phyloP scores from a whole-genome alignment of 2,329 filamentous ascomycete genomes.

The Xylariaceae sp. region DNA sequence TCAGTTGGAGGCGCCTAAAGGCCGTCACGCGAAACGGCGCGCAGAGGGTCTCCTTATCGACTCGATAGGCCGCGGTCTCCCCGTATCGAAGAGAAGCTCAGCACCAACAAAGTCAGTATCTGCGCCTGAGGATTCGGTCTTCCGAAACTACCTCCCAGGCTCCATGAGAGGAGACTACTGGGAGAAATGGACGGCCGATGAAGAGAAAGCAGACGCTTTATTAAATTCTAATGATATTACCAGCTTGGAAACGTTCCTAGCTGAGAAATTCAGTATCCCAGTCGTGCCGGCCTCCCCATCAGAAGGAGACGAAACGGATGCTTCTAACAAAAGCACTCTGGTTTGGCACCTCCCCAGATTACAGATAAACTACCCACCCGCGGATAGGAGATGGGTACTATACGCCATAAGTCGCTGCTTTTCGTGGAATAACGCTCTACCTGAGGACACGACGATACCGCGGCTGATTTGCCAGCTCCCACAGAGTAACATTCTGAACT shows the following conservation, averaged over 20 bases:
- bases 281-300: slow-evolving; percentile 24
- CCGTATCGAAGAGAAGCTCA: slow-evolving; percentile 35
- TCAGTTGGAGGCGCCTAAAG: slow-evolving; percentile 59
- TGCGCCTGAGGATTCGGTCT: slow-evolving; percentile 31
- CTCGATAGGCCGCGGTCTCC: slow-evolving; percentile 62
- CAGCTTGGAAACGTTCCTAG: slow-evolving; percentile 47
- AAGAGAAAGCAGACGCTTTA: slow-evolving; percentile 44
- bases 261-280: slow-evolving; percentile 45
- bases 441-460: slow-evolving; percentile 39
- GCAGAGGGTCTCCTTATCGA: slow-evolving; percentile 63
- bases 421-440: slow-evolving; percentile 45
- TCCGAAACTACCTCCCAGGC: slow-evolving; percentile 42
- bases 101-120: slow-evolving; percentile 25
- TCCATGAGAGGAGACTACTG: slow-evolving; percentile 48
- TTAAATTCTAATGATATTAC: slow-evolving; percentile 42
- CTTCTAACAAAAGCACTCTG: slow-evolving; percentile 26
- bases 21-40: slow-evolving; percentile 50
- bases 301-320: slow-evolving; percentile 18
- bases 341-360: slow-evolving; percentile 49
- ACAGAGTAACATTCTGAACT: slow-evolving; percentile 51
- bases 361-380: slow-evolving; percentile 44
- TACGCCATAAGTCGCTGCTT: slow-evolving; percentile 60
- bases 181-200: slow-evolving; percentile 40
- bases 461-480: slow-evolving; percentile 41
- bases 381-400: slow-evolving; percentile 61